A percentile compares a stretch with the other conserved stretches of the same genome.
Conservation (phyloP, 2,329 filamentous ascomycete genomes). For the Ilyonectria robusta region DNA sequence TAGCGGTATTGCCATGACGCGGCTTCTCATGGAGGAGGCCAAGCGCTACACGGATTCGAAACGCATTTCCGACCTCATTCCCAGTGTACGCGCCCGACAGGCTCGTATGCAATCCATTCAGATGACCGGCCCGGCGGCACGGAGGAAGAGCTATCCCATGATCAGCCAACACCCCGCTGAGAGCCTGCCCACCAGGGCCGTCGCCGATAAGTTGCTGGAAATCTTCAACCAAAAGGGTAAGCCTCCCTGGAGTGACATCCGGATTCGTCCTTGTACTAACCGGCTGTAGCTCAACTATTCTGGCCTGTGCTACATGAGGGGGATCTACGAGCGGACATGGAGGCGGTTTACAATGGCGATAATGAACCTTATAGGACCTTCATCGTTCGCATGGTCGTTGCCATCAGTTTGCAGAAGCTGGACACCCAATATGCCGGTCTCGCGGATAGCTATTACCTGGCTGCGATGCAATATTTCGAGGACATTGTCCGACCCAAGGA, state of each 20-base stretch:
- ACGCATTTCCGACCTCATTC: slow-evolving; percentile 92
- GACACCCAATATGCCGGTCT: slow-evolving; percentile 91
- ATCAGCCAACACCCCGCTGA: slow-evolving; percentile 87
- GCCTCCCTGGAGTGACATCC: slow-evolving; percentile 38
- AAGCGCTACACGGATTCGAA: slow-evolving; percentile 93
- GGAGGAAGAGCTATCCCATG: slow-evolving; percentile 91
- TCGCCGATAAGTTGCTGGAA: slow-evolving; percentile 85
- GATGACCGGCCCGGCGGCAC: slow-evolving; percentile 65
- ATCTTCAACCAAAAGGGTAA: slow-evolving; percentile 88
- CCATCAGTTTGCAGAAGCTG: slow-evolving; percentile 94
- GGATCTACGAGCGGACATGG: slow-evolving; percentile 80
- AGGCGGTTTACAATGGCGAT: slow-evolving; percentile 84
- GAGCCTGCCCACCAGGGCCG: slow-evolving; percentile 78
- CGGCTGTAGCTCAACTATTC: slow-evolving; percentile 81
- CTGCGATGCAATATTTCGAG: slow-evolving; percentile 88
- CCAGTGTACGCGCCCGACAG: slow-evolving; percentile 74
- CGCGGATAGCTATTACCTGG: slow-evolving; percentile 94
- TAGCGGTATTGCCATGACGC: slow-evolving; percentile 95
- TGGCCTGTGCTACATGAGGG: slow-evolving; percentile 90
- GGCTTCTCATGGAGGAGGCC: slow-evolving; percentile 95
- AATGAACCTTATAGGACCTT: slow-evolving; percentile 89
- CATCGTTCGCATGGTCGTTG: slow-evolving; percentile 89
- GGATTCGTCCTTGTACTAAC: slow-evolving; percentile 31
- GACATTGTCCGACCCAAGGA: slow-evolving; percentile 90
- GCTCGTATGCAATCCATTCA: slow-evolving; percentile 72